A percentile compares a stretch with the other conserved stretches of the same genome.
phyloP scores from a whole-genome alignment of 2,329 filamentous ascomycete species.

The Alternaria atra region DNA sequence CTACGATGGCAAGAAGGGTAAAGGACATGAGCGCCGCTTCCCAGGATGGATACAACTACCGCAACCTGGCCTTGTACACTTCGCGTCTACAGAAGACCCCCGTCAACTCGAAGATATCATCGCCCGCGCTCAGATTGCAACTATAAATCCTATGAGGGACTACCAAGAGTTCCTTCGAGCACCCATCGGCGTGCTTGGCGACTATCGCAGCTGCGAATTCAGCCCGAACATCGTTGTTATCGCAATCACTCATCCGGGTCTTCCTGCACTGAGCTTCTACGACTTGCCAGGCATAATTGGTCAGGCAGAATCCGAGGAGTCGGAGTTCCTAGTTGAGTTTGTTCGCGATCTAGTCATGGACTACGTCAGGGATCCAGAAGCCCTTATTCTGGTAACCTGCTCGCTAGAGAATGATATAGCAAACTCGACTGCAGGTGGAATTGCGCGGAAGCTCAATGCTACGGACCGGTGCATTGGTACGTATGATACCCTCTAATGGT shows the following conservation, averaged over 20 bases:
- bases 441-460: constrained; percentile 52
- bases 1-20: constrained; percentile 56
- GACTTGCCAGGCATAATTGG: constrained; percentile 86
- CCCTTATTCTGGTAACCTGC: constrained; percentile 79
- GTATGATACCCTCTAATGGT: background rate
- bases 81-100: constrained; percentile 70
- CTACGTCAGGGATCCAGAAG: constrained; percentile 74
- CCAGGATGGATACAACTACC: constrained; percentile 68
- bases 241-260: constrained; percentile 74
- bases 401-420: constrained; percentile 82
- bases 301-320: constrained; percentile 63
- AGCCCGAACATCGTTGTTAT: constrained; percentile 83
- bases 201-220: constrained; percentile 68
- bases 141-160: constrained; percentile 71
- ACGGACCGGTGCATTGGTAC: constrained; percentile 55
- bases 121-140: constrained; percentile 78
- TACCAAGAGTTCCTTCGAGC: constrained; percentile 52
- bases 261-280: constrained; percentile 82
- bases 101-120: constrained; percentile 72
- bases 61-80: constrained; percentile 59
- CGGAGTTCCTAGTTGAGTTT: constrained; percentile 68
- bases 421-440: constrained; percentile 74
- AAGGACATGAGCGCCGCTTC: constrained; percentile 59
- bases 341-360: constrained; percentile 74
- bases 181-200: background rate